These are phyloP conservation scores for Penicillium coprophilum DNA, from an alignment of 495 filamentous ascomycete species.

Conservation along the genomic window DNA sequence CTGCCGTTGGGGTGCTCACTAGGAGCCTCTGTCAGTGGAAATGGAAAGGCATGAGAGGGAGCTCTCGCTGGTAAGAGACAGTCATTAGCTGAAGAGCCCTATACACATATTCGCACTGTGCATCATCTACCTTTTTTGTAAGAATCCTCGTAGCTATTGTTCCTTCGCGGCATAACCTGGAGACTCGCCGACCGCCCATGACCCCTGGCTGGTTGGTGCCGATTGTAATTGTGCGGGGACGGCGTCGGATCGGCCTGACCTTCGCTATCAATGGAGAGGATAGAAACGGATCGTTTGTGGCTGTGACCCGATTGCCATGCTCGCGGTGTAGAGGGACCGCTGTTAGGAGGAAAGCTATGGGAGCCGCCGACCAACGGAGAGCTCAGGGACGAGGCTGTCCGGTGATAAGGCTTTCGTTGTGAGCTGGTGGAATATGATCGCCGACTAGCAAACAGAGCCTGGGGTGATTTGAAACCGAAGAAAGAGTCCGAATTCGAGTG, in stretches of 20 bases:
- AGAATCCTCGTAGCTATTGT: conserved; percentile 44
- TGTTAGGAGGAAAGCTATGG: conserved; percentile 47
- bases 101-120: neutral
- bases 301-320: conserved; percentile 43
- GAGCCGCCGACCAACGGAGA: conserved; percentile 41
- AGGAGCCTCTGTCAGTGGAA: conserved; percentile 32
- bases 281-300: conserved; percentile 86
- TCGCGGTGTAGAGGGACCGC: conserved; percentile 39
- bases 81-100: neutral
- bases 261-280: conserved; percentile 81
- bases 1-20: conserved; percentile 24
- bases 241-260: conserved; percentile 39
- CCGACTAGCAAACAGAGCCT: conserved; percentile 41
- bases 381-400: conserved; percentile 46
- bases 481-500: conserved; percentile 43
- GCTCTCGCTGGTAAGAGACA: neutral
- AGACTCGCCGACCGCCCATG: conserved; percentile 84
- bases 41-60: conserved; percentile 26
- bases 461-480: conserved; percentile 44
- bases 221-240: conserved; percentile 37
- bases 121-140: conserved; percentile 44
- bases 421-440: conserved; percentile 40
- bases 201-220: conserved; percentile 51
- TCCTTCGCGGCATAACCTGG: conserved; percentile 66
- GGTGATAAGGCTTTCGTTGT: conserved; percentile 39